Evolutionary conservation across 306 rosid species (phyloP).

Genomic region (Carpinus fangiana): DNA sequence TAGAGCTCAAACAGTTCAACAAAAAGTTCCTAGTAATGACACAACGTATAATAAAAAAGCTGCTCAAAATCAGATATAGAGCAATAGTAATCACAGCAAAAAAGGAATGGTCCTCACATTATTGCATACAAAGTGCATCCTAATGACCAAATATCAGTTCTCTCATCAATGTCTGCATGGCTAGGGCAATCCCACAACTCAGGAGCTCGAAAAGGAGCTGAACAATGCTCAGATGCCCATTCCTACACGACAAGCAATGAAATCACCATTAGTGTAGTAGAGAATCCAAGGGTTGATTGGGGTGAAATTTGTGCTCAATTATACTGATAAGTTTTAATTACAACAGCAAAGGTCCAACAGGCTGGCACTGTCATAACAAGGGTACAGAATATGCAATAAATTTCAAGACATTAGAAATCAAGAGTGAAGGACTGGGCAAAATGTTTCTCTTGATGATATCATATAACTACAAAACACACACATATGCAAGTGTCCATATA

Average conservation of each 20-base stretch:
- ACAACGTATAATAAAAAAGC: not conserved
- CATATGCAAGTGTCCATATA: not conserved
- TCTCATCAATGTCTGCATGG: slow-evolving; percentile 81
- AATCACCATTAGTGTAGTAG: slow-evolving; percentile 19
- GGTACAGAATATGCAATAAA: not conserved
- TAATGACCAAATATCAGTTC: slow-evolving; percentile 95
- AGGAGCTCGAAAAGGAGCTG: slow-evolving; percentile 98
- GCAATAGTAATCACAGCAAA: slow-evolving; percentile 14
- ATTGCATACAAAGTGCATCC: slow-evolving; percentile 98
- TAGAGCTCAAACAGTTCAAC: not conserved
- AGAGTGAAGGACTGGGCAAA: not conserved
- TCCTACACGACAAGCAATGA: slow-evolving; percentile 57
- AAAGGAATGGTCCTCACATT: slow-evolving; percentile 60
- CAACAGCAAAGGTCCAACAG: slow-evolving; percentile 16
- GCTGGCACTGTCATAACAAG: slow-evolving; percentile 16
- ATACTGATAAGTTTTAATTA: slow-evolving; percentile 12
- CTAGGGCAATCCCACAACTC: slow-evolving; percentile 99
- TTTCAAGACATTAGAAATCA: not conserved
- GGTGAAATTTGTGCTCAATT: slow-evolving; percentile 23
- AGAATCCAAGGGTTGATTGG: slow-evolving; percentile 27
- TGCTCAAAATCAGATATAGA: not conserved
- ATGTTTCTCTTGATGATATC: not conserved
- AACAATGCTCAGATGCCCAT: slow-evolving; percentile 97
- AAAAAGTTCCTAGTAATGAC: not conserved
- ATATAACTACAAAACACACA: not conserved